A percentile compares a stretch with the other conserved stretches of the same genome.
Conservation (phyloP, 805 yeast genomes). For the Saturnispora gosingensis region DNA sequence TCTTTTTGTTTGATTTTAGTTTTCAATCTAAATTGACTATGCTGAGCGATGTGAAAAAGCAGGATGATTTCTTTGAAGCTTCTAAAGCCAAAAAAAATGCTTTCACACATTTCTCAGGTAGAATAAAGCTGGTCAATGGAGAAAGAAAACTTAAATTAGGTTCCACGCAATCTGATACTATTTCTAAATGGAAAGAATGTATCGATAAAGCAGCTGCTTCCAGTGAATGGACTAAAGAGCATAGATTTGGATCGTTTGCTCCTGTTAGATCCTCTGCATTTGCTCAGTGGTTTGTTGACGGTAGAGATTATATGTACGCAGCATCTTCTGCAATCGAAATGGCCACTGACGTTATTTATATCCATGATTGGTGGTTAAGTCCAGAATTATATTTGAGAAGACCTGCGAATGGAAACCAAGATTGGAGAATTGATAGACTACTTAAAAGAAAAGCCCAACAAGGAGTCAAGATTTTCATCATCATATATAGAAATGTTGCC, state of each 20-base stretch:
- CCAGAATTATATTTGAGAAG: slow-evolving; percentile 91
- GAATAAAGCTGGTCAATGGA: slow-evolving; percentile 54
- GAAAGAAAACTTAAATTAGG: slow-evolving; percentile 72
- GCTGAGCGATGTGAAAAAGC: slow-evolving; percentile 13
- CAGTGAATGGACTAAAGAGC: slow-evolving; percentile 61
- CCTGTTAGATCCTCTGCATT: slow-evolving; percentile 78
- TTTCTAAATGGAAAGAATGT: slow-evolving; percentile 68
- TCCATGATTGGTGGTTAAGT: slow-evolving; percentile 98
- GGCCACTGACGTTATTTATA: slow-evolving; percentile 89
- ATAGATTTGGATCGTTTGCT: slow-evolving; percentile 86
- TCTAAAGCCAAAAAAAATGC: slow-evolving; percentile 1
- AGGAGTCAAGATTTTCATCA: slow-evolving; percentile 89
- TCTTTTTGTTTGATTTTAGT: slow-evolving; percentile 75
- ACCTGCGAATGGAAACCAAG: slow-evolving; percentile 92
- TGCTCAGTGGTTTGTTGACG: slow-evolving; percentile 95
- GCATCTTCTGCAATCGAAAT: slow-evolving; percentile 82
- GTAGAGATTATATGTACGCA: slow-evolving; percentile 93
- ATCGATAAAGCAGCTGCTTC: slow-evolving; percentile 57
- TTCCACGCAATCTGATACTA: slow-evolving; percentile 55
- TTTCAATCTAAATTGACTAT: slow-evolving; percentile 42
- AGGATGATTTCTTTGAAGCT: background rate
- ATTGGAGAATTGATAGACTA: slow-evolving; percentile 84
- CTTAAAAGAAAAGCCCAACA: slow-evolving; percentile 84
- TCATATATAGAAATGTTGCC: slow-evolving; percentile 90
- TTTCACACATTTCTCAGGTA: slow-evolving; percentile 40